phyloP scores from a whole-genome alignment of 257 asterid genomes.

The Schizonepeta tenuifolia region DNA sequence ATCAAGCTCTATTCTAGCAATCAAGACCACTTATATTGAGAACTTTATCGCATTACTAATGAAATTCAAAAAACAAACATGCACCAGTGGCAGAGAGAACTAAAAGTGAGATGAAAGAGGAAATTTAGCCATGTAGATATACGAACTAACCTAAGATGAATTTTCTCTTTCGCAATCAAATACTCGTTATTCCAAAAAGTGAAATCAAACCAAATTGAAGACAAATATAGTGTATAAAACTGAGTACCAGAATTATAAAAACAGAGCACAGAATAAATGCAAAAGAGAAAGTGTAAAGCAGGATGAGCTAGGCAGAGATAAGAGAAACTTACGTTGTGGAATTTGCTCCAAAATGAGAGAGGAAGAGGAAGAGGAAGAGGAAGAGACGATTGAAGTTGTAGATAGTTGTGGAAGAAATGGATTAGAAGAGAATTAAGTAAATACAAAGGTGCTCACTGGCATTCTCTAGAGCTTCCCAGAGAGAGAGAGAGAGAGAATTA shows the following conservation, averaged over 20 bases:
- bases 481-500: neutral
- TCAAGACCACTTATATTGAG: neutral
- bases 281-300: neutral
- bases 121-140: neutral
- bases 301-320: neutral
- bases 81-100: neutral
- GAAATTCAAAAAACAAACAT: neutral
- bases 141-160: neutral
- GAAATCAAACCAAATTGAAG: slow-evolving; percentile 8
- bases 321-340: slow-evolving; percentile 33
- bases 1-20: neutral
- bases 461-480: slow-evolving; percentile 52
- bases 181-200: neutral
- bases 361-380: neutral
- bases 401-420: neutral
- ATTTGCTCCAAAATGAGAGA: neutral
- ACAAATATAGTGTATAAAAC: neutral
- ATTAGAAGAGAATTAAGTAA: neutral
- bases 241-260: neutral
- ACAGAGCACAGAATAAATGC: too few relatives aligned
- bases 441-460: slow-evolving; percentile 32
- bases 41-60: too few relatives aligned
- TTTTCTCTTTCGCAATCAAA: neutral
- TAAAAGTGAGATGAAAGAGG: neutral
- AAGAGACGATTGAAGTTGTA: neutral